A percentile compares a stretch with the other conserved stretches of the same genome.
These are phyloP conservation scores for Mycena galericulata DNA, from an alignment of 768 basidiomycete genomes.

Conservation along the genomic window DNA sequence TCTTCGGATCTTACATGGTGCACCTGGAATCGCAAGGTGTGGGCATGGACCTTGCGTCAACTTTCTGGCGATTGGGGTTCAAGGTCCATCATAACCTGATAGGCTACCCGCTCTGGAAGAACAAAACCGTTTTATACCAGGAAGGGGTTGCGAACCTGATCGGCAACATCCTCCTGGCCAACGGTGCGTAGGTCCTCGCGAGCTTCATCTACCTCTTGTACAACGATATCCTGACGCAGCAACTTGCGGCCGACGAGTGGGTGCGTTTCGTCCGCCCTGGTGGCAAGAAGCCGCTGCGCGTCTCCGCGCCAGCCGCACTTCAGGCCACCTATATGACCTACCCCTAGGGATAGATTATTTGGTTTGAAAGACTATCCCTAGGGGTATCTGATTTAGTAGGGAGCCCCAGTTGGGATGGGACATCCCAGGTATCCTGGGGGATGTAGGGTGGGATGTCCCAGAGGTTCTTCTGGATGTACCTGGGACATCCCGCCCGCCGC, in stretches of 20 bases:
- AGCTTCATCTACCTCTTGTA: conserved; percentile 2
- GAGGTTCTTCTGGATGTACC: too few species aligned
- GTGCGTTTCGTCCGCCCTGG: not conserved
- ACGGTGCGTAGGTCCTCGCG: not conserved
- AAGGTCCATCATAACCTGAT: not conserved
- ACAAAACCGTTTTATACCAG: not conserved
- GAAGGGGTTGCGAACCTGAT: not conserved
- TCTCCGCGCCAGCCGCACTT: too few species aligned
- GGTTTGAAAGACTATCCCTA: too few species aligned
- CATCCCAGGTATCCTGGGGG: too few species aligned
- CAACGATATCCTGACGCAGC: conserved; percentile 1
- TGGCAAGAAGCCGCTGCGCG: conserved; percentile 5
- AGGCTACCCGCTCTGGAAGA: not conserved
- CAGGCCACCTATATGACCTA: too few species aligned
- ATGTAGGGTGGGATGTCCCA: too few species aligned
- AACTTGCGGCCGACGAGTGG: conserved; percentile 3
- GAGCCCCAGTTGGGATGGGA: too few species aligned
- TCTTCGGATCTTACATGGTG: not conserved
- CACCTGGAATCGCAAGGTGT: not conserved
- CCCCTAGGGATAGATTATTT: too few species aligned
- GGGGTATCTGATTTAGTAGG: too few species aligned
- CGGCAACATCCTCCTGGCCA: conserved; percentile 1
- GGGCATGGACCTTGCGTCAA: not conserved
- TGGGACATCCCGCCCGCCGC: too few species aligned
- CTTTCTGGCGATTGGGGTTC: not conserved